Percentiles rank a stretch among this genome's conserved stretches.
phyloP scores from a whole-genome alignment of 306 rosid species.

The Carpinus fangiana region DNA sequence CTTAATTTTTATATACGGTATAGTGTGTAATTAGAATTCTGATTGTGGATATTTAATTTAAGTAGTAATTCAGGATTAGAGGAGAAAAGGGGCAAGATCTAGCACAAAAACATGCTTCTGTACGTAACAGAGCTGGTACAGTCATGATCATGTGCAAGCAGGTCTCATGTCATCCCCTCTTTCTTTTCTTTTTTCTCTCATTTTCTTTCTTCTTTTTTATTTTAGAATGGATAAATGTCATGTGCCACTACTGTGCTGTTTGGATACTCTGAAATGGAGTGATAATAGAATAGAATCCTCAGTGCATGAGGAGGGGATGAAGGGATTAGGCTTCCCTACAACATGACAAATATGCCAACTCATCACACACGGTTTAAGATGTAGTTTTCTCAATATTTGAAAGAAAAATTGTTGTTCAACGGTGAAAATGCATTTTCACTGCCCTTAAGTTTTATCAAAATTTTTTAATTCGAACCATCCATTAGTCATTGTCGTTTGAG shows the following conservation, averaged over 20 bases:
- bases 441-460: too few species aligned
- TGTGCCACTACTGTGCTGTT: conserved; percentile 29
- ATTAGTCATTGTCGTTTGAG: too few species aligned
- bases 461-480: too few species aligned
- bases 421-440: too few species aligned
- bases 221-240: conserved; percentile 23
- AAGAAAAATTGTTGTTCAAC: too few species aligned
- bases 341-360: conserved; percentile 43
- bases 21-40: too few species aligned
- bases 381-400: too few species aligned
- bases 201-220: conserved; percentile 24
- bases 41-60: conserved; percentile 23
- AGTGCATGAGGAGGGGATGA: neutral
- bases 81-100: conserved; percentile 35
- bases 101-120: conserved; percentile 42
- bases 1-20: too few species aligned
- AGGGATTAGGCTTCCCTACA: conserved; percentile 48
- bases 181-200: conserved; percentile 2
- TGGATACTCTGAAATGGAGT: conserved; percentile 17
- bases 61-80: conserved; percentile 2
- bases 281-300: too few species aligned
- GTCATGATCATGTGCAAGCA: conserved; percentile 56
- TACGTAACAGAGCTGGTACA: conserved; percentile 1
- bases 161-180: conserved; percentile 30
- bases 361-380: neutral